A percentile compares a stretch with the other conserved stretches of the same genome.
Evolutionary conservation across 2,329 filamentous ascomycete species (phyloP).

Genomic region (Hypoxylon sp.): DNA sequence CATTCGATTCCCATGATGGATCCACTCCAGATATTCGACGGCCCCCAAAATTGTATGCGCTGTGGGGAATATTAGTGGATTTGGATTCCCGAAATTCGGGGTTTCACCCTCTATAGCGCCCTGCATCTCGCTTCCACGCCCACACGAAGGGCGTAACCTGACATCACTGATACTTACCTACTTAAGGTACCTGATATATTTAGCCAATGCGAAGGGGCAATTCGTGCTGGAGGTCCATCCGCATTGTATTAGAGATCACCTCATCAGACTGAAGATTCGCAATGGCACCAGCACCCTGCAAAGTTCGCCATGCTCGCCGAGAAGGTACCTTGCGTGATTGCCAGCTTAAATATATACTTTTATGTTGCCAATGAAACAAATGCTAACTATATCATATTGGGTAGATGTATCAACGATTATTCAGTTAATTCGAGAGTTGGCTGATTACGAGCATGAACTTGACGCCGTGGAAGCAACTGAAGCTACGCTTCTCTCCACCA

Average conservation of each 20-base stretch:
- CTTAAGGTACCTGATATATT: background rate
- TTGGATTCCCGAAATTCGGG: slow-evolving; percentile 32
- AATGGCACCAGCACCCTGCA: slow-evolving; percentile 56
- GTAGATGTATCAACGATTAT: slow-evolving; percentile 88
- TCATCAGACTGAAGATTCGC: slow-evolving; percentile 1
- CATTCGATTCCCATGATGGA: background rate
- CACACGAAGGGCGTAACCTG: slow-evolving; percentile 34
- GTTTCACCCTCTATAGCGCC: slow-evolving; percentile 13
- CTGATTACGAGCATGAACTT: slow-evolving; percentile 86
- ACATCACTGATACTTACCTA: slow-evolving; percentile 24
- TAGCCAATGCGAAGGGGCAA: slow-evolving; percentile 5
- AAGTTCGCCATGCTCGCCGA: slow-evolving; percentile 71
- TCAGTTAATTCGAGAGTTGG: slow-evolving; percentile 84
- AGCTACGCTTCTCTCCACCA: slow-evolving; percentile 78
- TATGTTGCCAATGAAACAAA: slow-evolving; percentile 12
- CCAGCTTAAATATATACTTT: slow-evolving; percentile 6
- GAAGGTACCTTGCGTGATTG: slow-evolving; percentile 63
- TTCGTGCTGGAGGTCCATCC: background rate
- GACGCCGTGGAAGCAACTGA: slow-evolving; percentile 84
- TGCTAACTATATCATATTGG: slow-evolving; percentile 30
- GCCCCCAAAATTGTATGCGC: background rate
- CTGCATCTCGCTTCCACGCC: slow-evolving; percentile 5
- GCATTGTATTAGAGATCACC: background rate
- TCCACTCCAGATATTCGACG: no score
- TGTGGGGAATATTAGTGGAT: slow-evolving; percentile 29